These are phyloP conservation scores for Aspergillus oerlinghausenensis DNA, from an alignment of 2,329 filamentous ascomycete species.

Conservation along the genomic window DNA sequence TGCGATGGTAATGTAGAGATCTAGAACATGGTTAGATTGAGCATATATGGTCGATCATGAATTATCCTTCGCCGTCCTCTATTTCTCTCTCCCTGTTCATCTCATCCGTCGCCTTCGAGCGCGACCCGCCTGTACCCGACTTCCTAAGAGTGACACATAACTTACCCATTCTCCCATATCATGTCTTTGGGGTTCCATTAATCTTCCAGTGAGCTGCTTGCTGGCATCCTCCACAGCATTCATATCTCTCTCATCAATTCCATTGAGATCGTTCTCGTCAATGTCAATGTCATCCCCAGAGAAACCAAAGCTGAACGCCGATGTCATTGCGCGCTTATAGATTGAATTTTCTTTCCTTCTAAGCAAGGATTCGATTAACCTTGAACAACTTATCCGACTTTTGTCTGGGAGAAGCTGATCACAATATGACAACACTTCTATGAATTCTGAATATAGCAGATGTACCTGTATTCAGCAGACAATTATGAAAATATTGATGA, in stretches of 20 bases:
- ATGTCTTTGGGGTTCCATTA: constrained; percentile 38
- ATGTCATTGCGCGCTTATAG: constrained; percentile 22
- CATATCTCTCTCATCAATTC: constrained; percentile 11
- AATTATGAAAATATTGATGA: not conserved
- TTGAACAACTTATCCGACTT: not conserved
- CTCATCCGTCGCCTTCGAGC: not conserved
- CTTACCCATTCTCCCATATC: constrained; percentile 47
- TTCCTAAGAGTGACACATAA: constrained; percentile 13
- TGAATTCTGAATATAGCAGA: not conserved
- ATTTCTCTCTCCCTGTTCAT: not conserved
- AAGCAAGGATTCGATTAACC: not conserved
- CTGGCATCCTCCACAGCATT: constrained; percentile 2
- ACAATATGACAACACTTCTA: not conserved
- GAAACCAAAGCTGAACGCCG: constrained; percentile 54
- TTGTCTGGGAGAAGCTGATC: not conserved
- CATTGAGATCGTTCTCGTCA: constrained; percentile 32
- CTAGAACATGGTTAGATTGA: constrained; percentile 31
- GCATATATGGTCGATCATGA: not conserved
- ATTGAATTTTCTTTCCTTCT: not conserved
- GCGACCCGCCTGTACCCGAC: not conserved
- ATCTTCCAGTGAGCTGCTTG: constrained; percentile 22
- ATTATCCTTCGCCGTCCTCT: not conserved
- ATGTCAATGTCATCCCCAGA: constrained; percentile 55
- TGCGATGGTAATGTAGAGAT: constrained; percentile 54
- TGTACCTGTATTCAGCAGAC: too few relatives aligned